Base-by-base conservation (phyloP, 139 green algal genomes). In the Chlorella sp. region DNA sequence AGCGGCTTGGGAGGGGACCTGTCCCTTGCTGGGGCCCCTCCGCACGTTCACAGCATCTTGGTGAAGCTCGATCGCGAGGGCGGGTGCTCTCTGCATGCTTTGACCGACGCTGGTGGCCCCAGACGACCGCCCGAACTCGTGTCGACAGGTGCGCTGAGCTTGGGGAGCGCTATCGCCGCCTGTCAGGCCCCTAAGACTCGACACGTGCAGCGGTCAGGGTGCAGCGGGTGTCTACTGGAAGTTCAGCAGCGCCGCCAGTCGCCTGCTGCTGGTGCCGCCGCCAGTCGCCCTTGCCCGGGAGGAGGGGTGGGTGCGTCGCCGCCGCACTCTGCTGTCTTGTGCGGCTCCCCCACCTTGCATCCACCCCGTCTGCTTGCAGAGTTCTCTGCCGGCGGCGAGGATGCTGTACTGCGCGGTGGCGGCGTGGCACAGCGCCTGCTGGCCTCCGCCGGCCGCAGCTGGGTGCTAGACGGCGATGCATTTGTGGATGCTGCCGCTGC, bases 341-440 rank as follows among this genome's bases (percentile, higher is more conserved):
- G 68, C 68, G 32, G 68, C 68, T n/a, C n/a, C n/a, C 14, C 28
- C 68, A 36, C 28, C 68, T 30, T 40, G 32, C 71, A 39, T 21
- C 16, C 71, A 7, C 28, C 71, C 71, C 24, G 34, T 15, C 18
- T 19, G 3, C 71, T 34, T 83, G 78, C 78, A 83, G 78, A 83
- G 78, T 11, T 83, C 39, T 24, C 30, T 1, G 39, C 24, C 24
- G 78, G 39, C 39, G 39, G 26, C 24, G 78, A 61, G 21, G 48
- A 57, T 9, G 78, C 21, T 39, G 22, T 39, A 12, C 39, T 78
- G 71, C 4, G 71, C 7, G 30, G 4, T 0, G 71, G 39, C 39
- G 39, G 78, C 40, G 39, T 83, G 39, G 78, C 78, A 15, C 78
- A 83, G 39, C 78, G 78, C 78, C 24, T 83, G 78, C 78, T 83